Conservation (phyloP, 495 filamentous ascomycete genomes). For the Peziza echinospora region DNA sequence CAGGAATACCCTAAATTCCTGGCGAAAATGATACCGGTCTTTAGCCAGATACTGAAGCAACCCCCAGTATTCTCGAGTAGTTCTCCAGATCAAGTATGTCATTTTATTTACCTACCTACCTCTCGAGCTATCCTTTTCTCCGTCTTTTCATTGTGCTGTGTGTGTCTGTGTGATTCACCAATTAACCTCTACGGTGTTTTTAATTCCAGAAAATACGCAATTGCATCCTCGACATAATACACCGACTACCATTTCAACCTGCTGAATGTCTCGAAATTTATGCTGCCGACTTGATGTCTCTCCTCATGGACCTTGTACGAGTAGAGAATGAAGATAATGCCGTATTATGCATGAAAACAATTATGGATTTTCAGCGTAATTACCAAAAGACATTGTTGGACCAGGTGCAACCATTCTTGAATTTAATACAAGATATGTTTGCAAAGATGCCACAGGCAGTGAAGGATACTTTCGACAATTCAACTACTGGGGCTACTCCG, state of each 20-base stretch:
- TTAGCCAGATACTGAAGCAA: slow-evolving; percentile 63
- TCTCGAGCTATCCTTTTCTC: not conserved
- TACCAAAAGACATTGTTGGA: slow-evolving; percentile 55
- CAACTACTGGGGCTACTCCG: slow-evolving; percentile 34
- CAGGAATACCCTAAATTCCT: slow-evolving; percentile 50
- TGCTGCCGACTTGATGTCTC: slow-evolving; percentile 64
- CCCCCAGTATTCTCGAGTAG: slow-evolving; percentile 79
- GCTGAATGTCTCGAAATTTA: slow-evolving; percentile 67
- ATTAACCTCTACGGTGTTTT: slow-evolving; percentile 8
- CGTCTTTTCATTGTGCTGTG: too few species aligned
- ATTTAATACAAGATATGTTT: slow-evolving; percentile 87
- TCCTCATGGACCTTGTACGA: slow-evolving; percentile 67
- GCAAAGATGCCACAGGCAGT: slow-evolving; percentile 83
- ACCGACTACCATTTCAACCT: slow-evolving; percentile 65
- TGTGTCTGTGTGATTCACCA: slow-evolving; percentile 2
- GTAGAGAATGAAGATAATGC: slow-evolving; percentile 97
- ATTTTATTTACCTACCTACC: not conserved
- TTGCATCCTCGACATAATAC: slow-evolving; percentile 80
- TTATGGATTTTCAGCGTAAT: slow-evolving; percentile 86
- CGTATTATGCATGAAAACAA: slow-evolving; percentile 88
- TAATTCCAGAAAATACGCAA: slow-evolving; percentile 63
- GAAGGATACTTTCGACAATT: slow-evolving; percentile 74
- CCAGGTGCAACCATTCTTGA: slow-evolving; percentile 74
- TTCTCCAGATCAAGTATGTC: slow-evolving; percentile 54
- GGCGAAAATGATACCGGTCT: slow-evolving; percentile 69